Base-by-base conservation (phyloP, 2,329 filamentous ascomycete genomes). In the Penicillium italicum region DNA sequence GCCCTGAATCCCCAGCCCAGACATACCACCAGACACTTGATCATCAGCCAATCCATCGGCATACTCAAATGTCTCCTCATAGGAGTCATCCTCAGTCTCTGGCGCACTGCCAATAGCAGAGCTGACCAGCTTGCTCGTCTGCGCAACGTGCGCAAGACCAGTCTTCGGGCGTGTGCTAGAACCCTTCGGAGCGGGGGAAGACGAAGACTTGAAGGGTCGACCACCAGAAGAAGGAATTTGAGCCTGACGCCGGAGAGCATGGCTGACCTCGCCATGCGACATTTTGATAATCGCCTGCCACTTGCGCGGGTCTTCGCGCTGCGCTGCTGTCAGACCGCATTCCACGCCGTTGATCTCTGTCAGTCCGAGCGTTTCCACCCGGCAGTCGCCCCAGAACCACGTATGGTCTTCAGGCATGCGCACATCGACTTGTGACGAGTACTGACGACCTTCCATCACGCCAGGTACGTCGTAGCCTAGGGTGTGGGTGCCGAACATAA, bases 381-480 rank as follows among this genome's bases (percentile, higher is more conserved):
- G 76, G 22, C 74, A 75, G 50, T 86, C 82, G 0, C 77, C 82
- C 79, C 81, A 84, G 66, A 80, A 83, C 82, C 82, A 86, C 0
- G 71, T 68, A 26, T 77, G 74, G 14, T 72, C 75, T 1, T 63
- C 49, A 0, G 70, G 64, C 28, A 85, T 81, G 3, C 82, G 80
- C 0, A 71, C 58, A 55, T 86, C 81, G 16, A 76, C 70, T 12
- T 72, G 58, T 0, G 67, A 63, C 1, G 80, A 77, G 62, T 77
- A 84, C 1, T 66, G 61, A 2, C 83, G 76, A 0, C 76, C 81
- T n/a, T 73, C 69, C 0, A 75, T 46, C 1, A 82, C 69, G 2
- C 77, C 76, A 12, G 70, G 63, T 0, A 81, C 62, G n/a, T 84
- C 83, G 10, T 72, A 67, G 12, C 72, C 71, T 1, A 83, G 66